Conservation (phyloP, 2,329 filamentous ascomycete genomes). For the Xylaria sp. region DNA sequence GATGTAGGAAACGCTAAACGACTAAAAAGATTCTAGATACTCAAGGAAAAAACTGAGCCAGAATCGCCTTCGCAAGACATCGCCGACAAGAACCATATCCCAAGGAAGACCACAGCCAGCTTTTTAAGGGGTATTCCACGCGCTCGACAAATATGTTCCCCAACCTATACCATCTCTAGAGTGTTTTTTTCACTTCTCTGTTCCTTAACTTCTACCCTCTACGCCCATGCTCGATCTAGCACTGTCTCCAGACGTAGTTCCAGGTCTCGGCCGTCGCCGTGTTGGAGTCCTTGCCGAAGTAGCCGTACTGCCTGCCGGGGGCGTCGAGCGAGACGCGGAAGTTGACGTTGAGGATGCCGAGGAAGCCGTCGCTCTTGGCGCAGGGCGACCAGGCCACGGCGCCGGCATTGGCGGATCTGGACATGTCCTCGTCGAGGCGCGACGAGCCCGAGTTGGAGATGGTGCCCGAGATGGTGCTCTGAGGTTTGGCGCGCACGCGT, state of each 20-base stretch:
- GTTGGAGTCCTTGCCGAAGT: slow-evolving; percentile 43
- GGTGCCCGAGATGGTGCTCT: slow-evolving; percentile 41
- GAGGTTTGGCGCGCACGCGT: background rate
- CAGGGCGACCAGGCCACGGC: slow-evolving; percentile 45
- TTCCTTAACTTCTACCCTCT: background rate
- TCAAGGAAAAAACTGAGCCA: background rate
- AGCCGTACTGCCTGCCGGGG: slow-evolving; percentile 39
- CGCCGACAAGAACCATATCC: background rate
- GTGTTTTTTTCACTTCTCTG: no score
- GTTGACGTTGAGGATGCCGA: slow-evolving; percentile 49
- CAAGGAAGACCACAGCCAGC: background rate
- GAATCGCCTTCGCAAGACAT: background rate
- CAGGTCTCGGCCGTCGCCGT: slow-evolving; percentile 42
- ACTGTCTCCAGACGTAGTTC: slow-evolving; percentile 46
- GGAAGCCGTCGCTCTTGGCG: slow-evolving; percentile 40
- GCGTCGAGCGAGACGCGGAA: slow-evolving; percentile 46
- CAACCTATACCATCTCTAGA: background rate
- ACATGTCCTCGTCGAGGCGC: slow-evolving; percentile 37
- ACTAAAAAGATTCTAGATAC: slow-evolving; percentile 1
- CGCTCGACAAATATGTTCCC: background rate
- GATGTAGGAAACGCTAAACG: background rate
- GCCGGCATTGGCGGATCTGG: slow-evolving; percentile 36
- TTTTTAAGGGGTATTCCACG: slow-evolving; percentile 6
- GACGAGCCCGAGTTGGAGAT: slow-evolving; percentile 35
- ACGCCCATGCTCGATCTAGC: slow-evolving; percentile 31